Percentiles rank a stretch among this genome's conserved stretches.
phyloP scores from a whole-genome alignment of 208 protist species.

The Trypanosoma melophagium region DNA sequence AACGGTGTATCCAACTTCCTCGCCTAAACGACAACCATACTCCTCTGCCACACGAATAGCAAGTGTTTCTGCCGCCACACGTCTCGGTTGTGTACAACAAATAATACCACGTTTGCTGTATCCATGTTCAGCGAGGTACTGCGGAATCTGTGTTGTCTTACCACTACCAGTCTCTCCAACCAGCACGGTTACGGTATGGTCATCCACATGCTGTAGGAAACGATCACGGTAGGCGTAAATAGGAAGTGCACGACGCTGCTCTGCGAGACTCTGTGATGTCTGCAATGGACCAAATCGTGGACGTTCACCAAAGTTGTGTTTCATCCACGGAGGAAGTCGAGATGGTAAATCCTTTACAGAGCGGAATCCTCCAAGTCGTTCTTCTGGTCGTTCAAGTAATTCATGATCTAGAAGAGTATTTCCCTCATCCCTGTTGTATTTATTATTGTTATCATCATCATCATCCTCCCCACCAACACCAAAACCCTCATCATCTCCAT shows the following conservation, averaged over 20 bases:
- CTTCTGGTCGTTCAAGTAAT: slow-evolving; percentile 61
- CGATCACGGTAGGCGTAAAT: slow-evolving; percentile 94
- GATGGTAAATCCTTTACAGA: slow-evolving; percentile 40
- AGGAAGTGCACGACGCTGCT: slow-evolving; percentile 89
- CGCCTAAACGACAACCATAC: slow-evolving; percentile 95
- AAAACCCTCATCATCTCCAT: slow-evolving; percentile 17
- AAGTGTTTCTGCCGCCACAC: slow-evolving; percentile 98
- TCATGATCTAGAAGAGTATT: slow-evolving; percentile 61
- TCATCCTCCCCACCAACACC: background rate
- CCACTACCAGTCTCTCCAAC: slow-evolving; percentile 96
- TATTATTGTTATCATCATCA: slow-evolving; percentile 7
- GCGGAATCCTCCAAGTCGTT: slow-evolving; percentile 51
- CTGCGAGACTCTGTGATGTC: slow-evolving; percentile 57
- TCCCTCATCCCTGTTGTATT: slow-evolving; percentile 23
- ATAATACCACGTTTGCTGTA: slow-evolving; percentile 72
- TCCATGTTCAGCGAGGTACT: slow-evolving; percentile 93
- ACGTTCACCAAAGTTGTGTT: slow-evolving; percentile 69
- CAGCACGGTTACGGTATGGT: slow-evolving; percentile 88
- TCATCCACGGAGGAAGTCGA: slow-evolving; percentile 83
- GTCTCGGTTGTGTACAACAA: slow-evolving; percentile 98
- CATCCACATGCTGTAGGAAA: slow-evolving; percentile 87
- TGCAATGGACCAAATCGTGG: slow-evolving; percentile 66
- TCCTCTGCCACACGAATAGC: slow-evolving; percentile 98
- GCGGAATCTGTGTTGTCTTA: slow-evolving; percentile 97
- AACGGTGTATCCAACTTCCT: slow-evolving; percentile 99